Conservation (phyloP, 225 moss, liverwort and hornwort genomes). For the Pseudisothecium myosuroides region DNA sequence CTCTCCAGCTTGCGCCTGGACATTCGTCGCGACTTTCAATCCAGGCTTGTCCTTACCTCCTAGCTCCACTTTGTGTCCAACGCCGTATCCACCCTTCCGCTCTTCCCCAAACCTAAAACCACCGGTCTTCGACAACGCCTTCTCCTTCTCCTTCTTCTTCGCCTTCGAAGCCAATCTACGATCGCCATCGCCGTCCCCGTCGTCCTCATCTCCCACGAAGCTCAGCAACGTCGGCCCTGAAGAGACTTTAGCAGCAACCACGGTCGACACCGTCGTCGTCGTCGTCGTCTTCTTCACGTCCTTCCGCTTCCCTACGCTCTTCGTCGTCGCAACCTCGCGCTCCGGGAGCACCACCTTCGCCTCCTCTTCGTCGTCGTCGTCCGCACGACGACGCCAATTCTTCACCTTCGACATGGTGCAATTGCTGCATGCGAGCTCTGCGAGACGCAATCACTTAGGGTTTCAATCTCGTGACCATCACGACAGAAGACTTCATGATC, state of each 20-base stretch:
- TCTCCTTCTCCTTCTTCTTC: conserved; percentile 50
- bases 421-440: not conserved
- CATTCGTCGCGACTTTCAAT: conserved; percentile 47
- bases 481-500: not conserved
- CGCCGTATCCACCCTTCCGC: conserved; percentile 47
- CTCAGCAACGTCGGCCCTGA: conserved; percentile 60
- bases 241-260: conserved; percentile 16
- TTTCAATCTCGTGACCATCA: not conserved
- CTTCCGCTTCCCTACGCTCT: conserved; percentile 10
- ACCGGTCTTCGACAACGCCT: conserved; percentile 12
- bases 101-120: conserved; percentile 65
- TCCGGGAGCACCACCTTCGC: not conserved
- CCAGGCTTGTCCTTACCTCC: conserved; percentile 60
- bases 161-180: conserved; percentile 19
- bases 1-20: conserved; percentile 82
- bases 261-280: not conserved
- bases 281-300: conserved; percentile 14
- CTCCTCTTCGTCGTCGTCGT: conserved; percentile 38
- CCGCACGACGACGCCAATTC: conserved; percentile 54
- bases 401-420: conserved; percentile 48
- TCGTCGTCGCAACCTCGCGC: conserved; percentile 3
- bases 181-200: conserved; percentile 31
- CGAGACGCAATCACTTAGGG: conserved; percentile 4
- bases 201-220: conserved; percentile 87
- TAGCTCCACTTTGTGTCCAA: conserved; percentile 58